phyloP scores from a whole-genome alignment of 768 basidiomycete genomes.

The Boletus rubescentipes region DNA sequence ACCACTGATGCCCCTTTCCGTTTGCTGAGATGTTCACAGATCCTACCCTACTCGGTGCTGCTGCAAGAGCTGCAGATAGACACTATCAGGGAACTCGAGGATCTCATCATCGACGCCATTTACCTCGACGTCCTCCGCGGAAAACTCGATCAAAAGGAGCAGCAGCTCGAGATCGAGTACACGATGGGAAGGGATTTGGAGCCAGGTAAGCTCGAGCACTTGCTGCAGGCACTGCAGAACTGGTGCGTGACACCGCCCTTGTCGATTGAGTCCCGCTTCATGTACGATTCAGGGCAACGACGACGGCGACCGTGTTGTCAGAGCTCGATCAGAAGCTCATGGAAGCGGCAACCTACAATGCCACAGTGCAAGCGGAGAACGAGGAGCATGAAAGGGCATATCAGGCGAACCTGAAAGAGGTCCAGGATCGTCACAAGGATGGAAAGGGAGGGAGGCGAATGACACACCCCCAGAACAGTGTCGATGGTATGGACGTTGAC shows the following conservation, averaged over 20 bases:
- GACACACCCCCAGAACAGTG: constrained; percentile 12
- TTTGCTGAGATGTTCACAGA: constrained; percentile 41
- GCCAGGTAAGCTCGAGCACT: constrained; percentile 59
- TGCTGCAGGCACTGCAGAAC: constrained; percentile 60
- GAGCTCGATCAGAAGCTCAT: constrained; percentile 72
- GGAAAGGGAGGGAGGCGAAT: constrained; percentile 39
- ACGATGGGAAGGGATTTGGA: constrained; percentile 92
- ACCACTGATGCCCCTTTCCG: not conserved
- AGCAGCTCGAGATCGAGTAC: constrained; percentile 88
- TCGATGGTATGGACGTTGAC: constrained; percentile 65
- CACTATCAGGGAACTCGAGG: constrained; percentile 86
- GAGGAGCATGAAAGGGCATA: constrained; percentile 56
- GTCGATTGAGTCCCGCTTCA: not conserved
- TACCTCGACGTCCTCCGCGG: constrained; percentile 89
- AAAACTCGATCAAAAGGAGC: constrained; percentile 90
- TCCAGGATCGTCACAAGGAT: constrained; percentile 64
- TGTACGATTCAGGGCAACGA: constrained; percentile 54
- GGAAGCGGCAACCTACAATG: constrained; percentile 47
- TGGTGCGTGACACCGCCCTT: constrained; percentile 48
- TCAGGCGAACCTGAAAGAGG: constrained; percentile 56
- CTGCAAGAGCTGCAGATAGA: constrained; percentile 70
- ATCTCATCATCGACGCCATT: constrained; percentile 95
- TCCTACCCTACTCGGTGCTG: constrained; percentile 77
- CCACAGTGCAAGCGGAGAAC: constrained; percentile 39
- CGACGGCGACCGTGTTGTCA: constrained; percentile 65